A percentile compares a stretch with the other conserved stretches of the same genome.
Conservation (phyloP, 2,329 filamentous ascomycete genomes). For the Juglanconis oblonga region DNA sequence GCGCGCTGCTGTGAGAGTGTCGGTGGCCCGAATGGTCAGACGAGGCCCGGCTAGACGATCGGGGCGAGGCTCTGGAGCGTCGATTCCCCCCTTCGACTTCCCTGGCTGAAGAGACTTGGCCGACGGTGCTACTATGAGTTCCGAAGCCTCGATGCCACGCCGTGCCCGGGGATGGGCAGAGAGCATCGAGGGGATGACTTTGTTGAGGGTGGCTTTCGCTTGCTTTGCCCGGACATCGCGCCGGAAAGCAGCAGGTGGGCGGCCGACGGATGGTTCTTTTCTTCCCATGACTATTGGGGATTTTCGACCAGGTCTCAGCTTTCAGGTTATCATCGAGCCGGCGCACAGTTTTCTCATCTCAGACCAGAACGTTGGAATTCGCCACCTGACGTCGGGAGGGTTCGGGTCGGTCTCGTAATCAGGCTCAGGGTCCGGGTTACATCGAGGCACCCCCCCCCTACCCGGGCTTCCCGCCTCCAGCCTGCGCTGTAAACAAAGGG, state of each 20-base stretch:
- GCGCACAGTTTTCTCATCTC: too few relatives aligned
- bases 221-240: slow-evolving; percentile 42
- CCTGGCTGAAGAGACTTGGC: not conserved
- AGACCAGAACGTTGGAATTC: not conserved
- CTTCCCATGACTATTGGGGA: slow-evolving; percentile 4
- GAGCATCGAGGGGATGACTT: slow-evolving; percentile 55
- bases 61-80: not conserved
- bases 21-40: slow-evolving; percentile 3
- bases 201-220: slow-evolving; percentile 56
- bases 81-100: not conserved
- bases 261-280: slow-evolving; percentile 9
- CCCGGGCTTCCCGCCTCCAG: not conserved
- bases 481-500: too few relatives aligned
- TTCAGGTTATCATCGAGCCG: too few relatives aligned
- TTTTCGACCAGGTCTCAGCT: too few relatives aligned
- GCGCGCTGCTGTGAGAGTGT: slow-evolving; percentile 10
- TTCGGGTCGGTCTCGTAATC: not conserved
- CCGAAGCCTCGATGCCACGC: slow-evolving; percentile 49
- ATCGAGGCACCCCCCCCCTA: not conserved
- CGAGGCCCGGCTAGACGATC: not conserved
- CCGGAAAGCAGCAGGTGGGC: slow-evolving; percentile 8
- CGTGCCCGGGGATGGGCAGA: slow-evolving; percentile 51
- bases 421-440: too few relatives aligned
- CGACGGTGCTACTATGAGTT: slow-evolving; percentile 40
- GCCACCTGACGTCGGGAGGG: not conserved